Evolutionary conservation across 2,329 filamentous ascomycete genomes (phyloP), one percentile per base, ranked within the genome.

Genomic region (Aulographum hederae): DNA sequence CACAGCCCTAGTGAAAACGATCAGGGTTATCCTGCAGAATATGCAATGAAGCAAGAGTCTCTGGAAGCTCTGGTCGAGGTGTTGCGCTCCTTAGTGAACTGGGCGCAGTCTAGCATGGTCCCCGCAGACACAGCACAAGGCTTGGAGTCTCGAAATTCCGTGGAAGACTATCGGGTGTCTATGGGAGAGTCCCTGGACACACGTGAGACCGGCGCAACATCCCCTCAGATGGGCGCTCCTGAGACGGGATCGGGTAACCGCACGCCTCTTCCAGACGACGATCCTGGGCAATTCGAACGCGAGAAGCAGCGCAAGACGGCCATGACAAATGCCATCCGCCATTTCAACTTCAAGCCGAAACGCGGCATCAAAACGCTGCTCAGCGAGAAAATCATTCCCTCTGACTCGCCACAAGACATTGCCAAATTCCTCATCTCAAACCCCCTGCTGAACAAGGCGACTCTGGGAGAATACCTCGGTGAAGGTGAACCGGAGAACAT

Each of bases 271-370:
- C 53, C 55, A 3, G 84, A 94, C 35, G 91, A 98, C 46, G 89
- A 98, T 45, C 86, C 86, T 0, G 82, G 74, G 38, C 78, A 94
- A 44, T 62, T 98, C n/a, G 89, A 95, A 46, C 91, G 78, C 52
- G 82, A 85, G 34, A 95, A 95, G 56, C 80, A 85, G 37, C 70
- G 78, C 38, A 98, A 98, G 57, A 95, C 82, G 5, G 89, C 89
- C 0, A 58, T 95, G 37, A 79, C 75, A 32, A 89, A 92, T 43
- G 86, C 79, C 2, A 78, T 94, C 33, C 73, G 76, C 31, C 78
- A 82, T 38, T 98, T 98, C 65, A 98, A 98, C 51, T 94, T 86
- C 62, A 98, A 98, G 52, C 84, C 91, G 0, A 98, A 98, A 54
- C 73, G 78, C 36, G 91, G 89, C 4, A 70, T 98, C 47, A 93